A percentile compares a stretch with the other conserved stretches of the same genome.
Evolutionary conservation across 495 filamentous ascomycete genomes (phyloP).

Genomic region (Hypoxylon subgilvum): DNA sequence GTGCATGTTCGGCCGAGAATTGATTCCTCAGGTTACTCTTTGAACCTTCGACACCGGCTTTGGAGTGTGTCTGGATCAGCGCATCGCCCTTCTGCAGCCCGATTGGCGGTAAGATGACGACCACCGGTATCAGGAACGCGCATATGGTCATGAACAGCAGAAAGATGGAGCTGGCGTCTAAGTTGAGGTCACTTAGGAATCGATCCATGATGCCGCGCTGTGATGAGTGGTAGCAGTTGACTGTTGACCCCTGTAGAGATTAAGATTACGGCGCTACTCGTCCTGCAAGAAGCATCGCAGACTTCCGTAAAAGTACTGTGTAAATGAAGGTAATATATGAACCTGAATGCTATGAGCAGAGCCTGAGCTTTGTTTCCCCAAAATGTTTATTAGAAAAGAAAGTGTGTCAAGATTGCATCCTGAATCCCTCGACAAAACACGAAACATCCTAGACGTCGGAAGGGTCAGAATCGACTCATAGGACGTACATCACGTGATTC

Average conservation of each 20-base stretch:
- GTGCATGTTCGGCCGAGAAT: slow-evolving; percentile 47
- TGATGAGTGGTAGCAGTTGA: slow-evolving; percentile 11
- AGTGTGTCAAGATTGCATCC: slow-evolving; percentile 16
- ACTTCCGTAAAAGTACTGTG: not conserved
- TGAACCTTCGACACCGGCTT: slow-evolving; percentile 44
- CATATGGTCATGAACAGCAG: slow-evolving; percentile 53
- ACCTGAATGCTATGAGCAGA: slow-evolving; percentile 1
- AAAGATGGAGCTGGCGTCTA: slow-evolving; percentile 44
- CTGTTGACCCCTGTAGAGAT: not conserved
- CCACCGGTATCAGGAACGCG: slow-evolving; percentile 55
- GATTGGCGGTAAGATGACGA: slow-evolving; percentile 54
- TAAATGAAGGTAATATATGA: slow-evolving; percentile 2
- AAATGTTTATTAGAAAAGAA: slow-evolving; percentile 8
- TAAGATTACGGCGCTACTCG: slow-evolving; percentile 31
- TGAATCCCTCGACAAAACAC: slow-evolving; percentile 27
- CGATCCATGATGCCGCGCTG: slow-evolving; percentile 21
- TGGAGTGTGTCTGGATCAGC: slow-evolving; percentile 52
- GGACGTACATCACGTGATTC: slow-evolving; percentile 9
- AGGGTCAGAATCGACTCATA: slow-evolving; percentile 21
- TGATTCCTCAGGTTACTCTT: slow-evolving; percentile 52
- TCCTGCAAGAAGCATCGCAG: slow-evolving; percentile 31
- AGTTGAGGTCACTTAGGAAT: slow-evolving; percentile 18
- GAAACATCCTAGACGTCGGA: slow-evolving; percentile 30
- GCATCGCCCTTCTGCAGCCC: slow-evolving; percentile 55
- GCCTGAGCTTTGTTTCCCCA: not conserved